Percentiles rank a stretch among this genome's conserved stretches.
phyloP scores from a whole-genome alignment of 2,329 filamentous ascomycete species.

The Capronia americana region DNA sequence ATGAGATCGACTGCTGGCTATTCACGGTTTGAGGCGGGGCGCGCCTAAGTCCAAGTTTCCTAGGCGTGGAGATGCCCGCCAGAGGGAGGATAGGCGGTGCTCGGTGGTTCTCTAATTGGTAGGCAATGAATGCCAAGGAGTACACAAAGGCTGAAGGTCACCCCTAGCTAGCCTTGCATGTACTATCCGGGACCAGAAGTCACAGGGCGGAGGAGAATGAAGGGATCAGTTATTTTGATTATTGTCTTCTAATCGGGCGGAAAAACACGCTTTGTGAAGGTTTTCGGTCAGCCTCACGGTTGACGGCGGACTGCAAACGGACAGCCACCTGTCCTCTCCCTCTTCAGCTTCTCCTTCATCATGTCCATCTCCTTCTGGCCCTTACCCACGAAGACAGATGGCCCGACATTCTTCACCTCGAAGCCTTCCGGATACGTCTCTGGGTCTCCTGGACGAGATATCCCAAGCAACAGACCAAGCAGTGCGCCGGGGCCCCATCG shows the following conservation, averaged over 20 bases:
- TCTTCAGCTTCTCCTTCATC: slow-evolving; percentile 48
- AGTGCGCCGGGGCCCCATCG: slow-evolving; percentile 67
- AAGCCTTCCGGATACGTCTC: slow-evolving; percentile 57
- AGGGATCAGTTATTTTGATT: neutral
- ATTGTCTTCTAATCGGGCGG: neutral
- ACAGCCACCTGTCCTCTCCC: slow-evolving; percentile 53
- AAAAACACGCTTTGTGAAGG: neutral
- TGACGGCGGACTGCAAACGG: slow-evolving; percentile 49
- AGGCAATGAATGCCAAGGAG: neutral
- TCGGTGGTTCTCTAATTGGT: slow-evolving; percentile 15
- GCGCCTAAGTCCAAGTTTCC: neutral
- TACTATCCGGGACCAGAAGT: neutral
- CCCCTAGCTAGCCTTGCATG: slow-evolving; percentile 5
- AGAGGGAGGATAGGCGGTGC: slow-evolving; percentile 14
- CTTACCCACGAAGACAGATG: slow-evolving; percentile 59
- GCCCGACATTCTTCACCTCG: slow-evolving; percentile 65
- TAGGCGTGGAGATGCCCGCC: slow-evolving; percentile 30
- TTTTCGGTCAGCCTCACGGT: neutral
- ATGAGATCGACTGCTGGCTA: slow-evolving; percentile 24
- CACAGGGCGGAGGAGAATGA: slow-evolving; percentile 8
- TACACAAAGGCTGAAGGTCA: slow-evolving; percentile 5
- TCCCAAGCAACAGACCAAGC: slow-evolving; percentile 55
- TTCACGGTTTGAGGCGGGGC: slow-evolving; percentile 23
- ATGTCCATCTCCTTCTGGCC: slow-evolving; percentile 58
- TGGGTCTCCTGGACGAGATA: slow-evolving; percentile 56